Evolutionary conservation across 2,329 filamentous ascomycete genomes (phyloP), one percentile per base, ranked within the genome.

Genomic region (Ophiognomonia clavigignenti-juglandacearum): DNA sequence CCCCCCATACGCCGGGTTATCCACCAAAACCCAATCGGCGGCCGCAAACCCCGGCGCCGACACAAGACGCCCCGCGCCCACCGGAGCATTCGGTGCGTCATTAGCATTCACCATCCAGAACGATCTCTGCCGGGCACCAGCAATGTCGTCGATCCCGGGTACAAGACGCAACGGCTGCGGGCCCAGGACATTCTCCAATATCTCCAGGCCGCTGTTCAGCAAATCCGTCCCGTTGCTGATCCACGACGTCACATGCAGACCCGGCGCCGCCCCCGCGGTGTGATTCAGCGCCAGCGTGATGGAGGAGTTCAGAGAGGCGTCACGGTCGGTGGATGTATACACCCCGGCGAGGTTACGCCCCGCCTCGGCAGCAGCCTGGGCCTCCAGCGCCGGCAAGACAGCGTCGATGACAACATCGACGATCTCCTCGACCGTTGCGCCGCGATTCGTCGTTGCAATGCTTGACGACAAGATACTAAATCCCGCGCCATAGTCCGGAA

Each of bases 401-500:
- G 53, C 48, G 16, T 57, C 51, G 14, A 52, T 53, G 46, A 66
- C 50, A 10, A 59, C 39, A 44, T 65, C 64, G 0, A 59, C 58
- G 27, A 64, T 53, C 11, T 51, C 51, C 20, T n/a, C n/a, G n/a
- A 59, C 56, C 13, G 58, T 39, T 40, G 55, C 56, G 7, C 5
- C 10, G 10, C 9, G 10, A 22, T 11, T 18, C 9, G 16, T 22
- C 6, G 4, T 8, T 19, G 39, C 10, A 18, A 16, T 41, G 56
- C 52, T 14, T 31, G 60, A 60, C 3, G 58, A 51, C 3, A 69
- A 53, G 24, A 69, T 58, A 8, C 56, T 60, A 41, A 63, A 65
- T 10, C 65, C 65, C 20, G 62, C 53, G 22, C 59, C 58, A 43
- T 57, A 64, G 43, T 64, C 62, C 2, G 65, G 64, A 10, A 64